phyloP scores from a whole-genome alignment of 2,329 filamentous ascomycete species.

The Pseudocercospora cruenta region DNA sequence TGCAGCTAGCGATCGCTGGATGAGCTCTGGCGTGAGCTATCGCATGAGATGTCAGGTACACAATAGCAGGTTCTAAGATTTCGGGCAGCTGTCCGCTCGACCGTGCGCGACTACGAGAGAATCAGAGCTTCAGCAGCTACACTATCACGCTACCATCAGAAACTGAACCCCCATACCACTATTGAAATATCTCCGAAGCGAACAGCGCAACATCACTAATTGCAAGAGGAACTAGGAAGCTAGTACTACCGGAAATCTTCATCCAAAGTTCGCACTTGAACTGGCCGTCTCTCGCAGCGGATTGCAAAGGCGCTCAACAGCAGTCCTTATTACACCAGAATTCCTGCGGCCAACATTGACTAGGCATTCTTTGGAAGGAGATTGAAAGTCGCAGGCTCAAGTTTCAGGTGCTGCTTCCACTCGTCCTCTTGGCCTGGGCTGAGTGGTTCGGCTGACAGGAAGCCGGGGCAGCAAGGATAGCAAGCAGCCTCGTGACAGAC shows the following conservation, averaged over 20 bases:
- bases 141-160: background rate
- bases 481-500: background rate
- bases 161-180: background rate
- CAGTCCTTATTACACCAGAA: background rate
- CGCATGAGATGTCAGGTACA: slow-evolving; percentile 17
- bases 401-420: background rate
- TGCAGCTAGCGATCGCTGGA: background rate
- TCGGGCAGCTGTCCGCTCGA: background rate
- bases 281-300: background rate
- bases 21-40: slow-evolving; percentile 3
- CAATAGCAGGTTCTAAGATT: background rate
- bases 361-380: background rate
- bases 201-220: no score
- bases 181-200: background rate
- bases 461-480: background rate
- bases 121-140: background rate
- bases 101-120: background rate
- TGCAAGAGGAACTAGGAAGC: no score
- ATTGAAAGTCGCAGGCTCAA: background rate
- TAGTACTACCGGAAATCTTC: background rate
- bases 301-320: background rate
- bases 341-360: background rate
- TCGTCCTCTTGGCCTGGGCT: background rate
- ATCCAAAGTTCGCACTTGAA: background rate
- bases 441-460: background rate